phyloP scores from a whole-genome alignment of 176 grass and related monocot genomes.

The Pontederia crassipes region DNA sequence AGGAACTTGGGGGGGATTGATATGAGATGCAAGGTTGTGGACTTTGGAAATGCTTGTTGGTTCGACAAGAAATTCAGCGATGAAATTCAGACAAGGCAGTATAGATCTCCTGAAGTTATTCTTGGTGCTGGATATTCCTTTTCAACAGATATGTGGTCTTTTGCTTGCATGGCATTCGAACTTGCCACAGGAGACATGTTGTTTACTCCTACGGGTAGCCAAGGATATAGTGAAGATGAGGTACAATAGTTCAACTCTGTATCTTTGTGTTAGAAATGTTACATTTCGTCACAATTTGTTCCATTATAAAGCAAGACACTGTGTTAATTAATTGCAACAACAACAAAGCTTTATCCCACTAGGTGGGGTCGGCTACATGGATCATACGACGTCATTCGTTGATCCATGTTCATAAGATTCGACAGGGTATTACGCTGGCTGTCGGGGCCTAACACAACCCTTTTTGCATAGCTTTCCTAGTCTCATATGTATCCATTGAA shows the following conservation, averaged over 20 bases:
- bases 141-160: constrained; percentile 82
- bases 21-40: constrained; percentile 84
- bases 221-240: constrained; percentile 96
- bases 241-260: constrained; percentile 19
- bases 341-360: too few species aligned
- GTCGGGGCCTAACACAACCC: too few species aligned
- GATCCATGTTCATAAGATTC: too few species aligned
- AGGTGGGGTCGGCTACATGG: too few species aligned
- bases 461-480: too few species aligned
- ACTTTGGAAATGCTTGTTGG: constrained; percentile 97
- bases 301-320: too few species aligned
- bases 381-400: too few species aligned
- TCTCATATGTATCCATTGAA: too few species aligned
- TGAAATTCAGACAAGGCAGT: constrained; percentile 92
- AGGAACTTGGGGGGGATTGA: constrained; percentile 79
- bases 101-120: constrained; percentile 75
- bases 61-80: constrained; percentile 74
- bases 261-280: too few species aligned
- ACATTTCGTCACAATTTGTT: too few species aligned
- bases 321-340: too few species aligned
- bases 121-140: constrained; percentile 72
- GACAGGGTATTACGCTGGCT: too few species aligned
- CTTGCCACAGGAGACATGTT: constrained; percentile 88
- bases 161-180: constrained; percentile 95
- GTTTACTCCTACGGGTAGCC: constrained; percentile 69